Percentiles rank a stretch among this genome's conserved stretches.
These are phyloP conservation scores for Neofusicoccum cordaticola DNA, from an alignment of 2,329 filamentous ascomycete species.

Conservation along the genomic window DNA sequence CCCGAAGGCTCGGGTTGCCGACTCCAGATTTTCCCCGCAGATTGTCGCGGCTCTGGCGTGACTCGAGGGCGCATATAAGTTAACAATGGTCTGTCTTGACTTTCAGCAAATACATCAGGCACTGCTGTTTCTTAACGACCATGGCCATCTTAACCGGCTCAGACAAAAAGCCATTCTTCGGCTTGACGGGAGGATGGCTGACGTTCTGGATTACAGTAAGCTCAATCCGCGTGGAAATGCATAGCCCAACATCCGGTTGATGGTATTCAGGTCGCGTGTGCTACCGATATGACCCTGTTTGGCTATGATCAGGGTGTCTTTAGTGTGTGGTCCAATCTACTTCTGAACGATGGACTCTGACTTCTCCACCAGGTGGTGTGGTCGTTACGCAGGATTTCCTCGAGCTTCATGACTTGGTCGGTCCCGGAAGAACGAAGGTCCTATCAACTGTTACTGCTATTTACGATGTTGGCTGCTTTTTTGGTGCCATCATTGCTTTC, in stretches of 20 bases:
- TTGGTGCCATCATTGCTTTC: conserved; percentile 53
- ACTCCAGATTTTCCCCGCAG: too few relatives aligned
- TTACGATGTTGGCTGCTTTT: conserved; percentile 60
- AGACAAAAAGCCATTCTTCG: conserved; percentile 47
- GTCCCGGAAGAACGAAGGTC: conserved; percentile 33
- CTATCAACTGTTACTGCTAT: conserved; percentile 53
- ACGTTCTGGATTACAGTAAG: conserved; percentile 53
- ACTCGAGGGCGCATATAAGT: too few relatives aligned
- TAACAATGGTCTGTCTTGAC: too few relatives aligned
- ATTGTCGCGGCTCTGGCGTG: too few relatives aligned
- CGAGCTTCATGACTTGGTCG: conserved; percentile 44
- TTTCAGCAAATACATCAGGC: too few relatives aligned
- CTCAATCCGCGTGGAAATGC: too few relatives aligned
- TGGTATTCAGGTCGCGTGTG: conserved; percentile 35
- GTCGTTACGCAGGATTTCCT: conserved; percentile 55
- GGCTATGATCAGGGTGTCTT: conserved; percentile 54
- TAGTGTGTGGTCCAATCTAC: conserved; percentile 26
- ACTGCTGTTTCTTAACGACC: too few relatives aligned
- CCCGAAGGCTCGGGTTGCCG: too few relatives aligned
- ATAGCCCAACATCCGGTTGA: too few relatives aligned
- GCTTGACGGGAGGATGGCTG: conserved; percentile 54
- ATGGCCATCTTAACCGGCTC: not conserved
- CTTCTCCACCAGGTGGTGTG: conserved; percentile 43
- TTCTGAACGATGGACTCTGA: not conserved
- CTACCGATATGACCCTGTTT: conserved; percentile 50